These are phyloP conservation scores for Sphaerosporella brunnea DNA, from an alignment of 495 filamentous ascomycete species.

Conservation along the genomic window DNA sequence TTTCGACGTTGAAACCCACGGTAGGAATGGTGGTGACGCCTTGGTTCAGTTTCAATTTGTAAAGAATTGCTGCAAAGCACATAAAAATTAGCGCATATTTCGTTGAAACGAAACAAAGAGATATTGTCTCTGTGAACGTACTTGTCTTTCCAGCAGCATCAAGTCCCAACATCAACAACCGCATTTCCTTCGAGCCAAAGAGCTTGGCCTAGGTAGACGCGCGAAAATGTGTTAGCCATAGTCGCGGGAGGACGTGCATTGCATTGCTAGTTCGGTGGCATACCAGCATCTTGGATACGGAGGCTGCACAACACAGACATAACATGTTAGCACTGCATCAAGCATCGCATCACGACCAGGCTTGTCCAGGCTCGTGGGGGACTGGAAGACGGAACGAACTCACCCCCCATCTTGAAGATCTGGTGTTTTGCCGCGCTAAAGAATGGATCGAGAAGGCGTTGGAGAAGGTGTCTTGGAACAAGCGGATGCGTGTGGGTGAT, in stretches of 20 bases:
- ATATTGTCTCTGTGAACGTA: constrained; percentile 27
- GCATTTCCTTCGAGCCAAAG: constrained; percentile 97
- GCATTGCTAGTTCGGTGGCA: neutral
- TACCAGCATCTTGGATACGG: constrained; percentile 25
- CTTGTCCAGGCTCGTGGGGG: too few species aligned
- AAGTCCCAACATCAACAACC: constrained; percentile 89
- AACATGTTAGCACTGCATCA: neutral
- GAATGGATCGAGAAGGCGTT: too few species aligned
- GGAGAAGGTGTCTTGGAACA: too few species aligned
- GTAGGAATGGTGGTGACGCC: constrained; percentile 98
- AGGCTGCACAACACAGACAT: constrained; percentile 6
- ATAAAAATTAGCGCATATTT: neutral
- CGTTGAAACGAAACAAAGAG: neutral
- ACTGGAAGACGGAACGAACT: too few species aligned
- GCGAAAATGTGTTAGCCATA: constrained; percentile 9
- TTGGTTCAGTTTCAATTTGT: constrained; percentile 96
- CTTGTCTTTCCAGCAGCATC: constrained; percentile 97
- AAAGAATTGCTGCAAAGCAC: constrained; percentile 67
- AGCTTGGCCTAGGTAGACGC: constrained; percentile 44
- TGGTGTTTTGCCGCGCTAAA: too few species aligned
- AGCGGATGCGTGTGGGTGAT: too few species aligned
- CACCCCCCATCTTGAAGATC: too few species aligned
- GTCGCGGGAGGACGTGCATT: neutral
- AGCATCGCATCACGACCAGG: neutral
- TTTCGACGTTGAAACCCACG: constrained; percentile 99